These are phyloP conservation scores for Vitis rotundifolia DNA, from an alignment of 164 flowering plant genomes.

Conservation along the genomic window DNA sequence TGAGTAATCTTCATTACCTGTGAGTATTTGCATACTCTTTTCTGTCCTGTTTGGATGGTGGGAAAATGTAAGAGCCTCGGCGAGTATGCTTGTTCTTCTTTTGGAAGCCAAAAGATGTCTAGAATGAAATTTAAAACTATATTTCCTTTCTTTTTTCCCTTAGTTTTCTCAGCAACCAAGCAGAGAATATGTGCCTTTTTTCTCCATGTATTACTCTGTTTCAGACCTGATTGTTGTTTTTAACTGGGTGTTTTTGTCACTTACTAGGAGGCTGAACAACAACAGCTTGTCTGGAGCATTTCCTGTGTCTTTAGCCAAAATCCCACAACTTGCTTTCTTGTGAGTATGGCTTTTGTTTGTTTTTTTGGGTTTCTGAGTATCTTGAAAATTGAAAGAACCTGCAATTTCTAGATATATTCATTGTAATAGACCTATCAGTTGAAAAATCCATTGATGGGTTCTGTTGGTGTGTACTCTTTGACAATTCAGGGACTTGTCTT, in stretches of 20 bases:
- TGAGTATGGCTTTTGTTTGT: slow-evolving; percentile 47
- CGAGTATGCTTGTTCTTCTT: too few species aligned
- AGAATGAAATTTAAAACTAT: background rate
- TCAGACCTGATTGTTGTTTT: slow-evolving; percentile 12
- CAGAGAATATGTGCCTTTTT: background rate
- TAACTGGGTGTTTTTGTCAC: slow-evolving; percentile 21
- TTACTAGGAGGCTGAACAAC: slow-evolving; percentile 83
- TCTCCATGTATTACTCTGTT: background rate
- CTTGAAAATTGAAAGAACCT: slow-evolving; percentile 17
- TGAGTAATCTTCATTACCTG: slow-evolving; percentile 79
- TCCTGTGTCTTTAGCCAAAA: slow-evolving; percentile 68
- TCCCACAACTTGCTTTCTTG: slow-evolving; percentile 85
- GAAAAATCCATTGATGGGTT: slow-evolving; percentile 15
- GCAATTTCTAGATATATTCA: slow-evolving; percentile 4
- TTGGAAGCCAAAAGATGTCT: background rate
- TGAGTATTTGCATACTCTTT: slow-evolving; percentile 32
- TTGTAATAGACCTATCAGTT: slow-evolving; percentile 6
- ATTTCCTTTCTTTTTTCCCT: background rate
- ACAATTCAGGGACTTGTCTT: slow-evolving; percentile 81
- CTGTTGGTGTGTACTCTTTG: background rate
- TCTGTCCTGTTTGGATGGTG: slow-evolving; percentile 8
- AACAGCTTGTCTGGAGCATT: slow-evolving; percentile 83
- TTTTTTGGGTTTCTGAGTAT: slow-evolving; percentile 6
- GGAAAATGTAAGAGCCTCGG: background rate
- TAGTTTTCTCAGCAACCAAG: slow-evolving; percentile 1